Percentiles rank a stretch among this genome's conserved stretches.
These are phyloP conservation scores for Anacardium occidentale DNA, from an alignment of 345 rosid species.

Conservation along the genomic window DNA sequence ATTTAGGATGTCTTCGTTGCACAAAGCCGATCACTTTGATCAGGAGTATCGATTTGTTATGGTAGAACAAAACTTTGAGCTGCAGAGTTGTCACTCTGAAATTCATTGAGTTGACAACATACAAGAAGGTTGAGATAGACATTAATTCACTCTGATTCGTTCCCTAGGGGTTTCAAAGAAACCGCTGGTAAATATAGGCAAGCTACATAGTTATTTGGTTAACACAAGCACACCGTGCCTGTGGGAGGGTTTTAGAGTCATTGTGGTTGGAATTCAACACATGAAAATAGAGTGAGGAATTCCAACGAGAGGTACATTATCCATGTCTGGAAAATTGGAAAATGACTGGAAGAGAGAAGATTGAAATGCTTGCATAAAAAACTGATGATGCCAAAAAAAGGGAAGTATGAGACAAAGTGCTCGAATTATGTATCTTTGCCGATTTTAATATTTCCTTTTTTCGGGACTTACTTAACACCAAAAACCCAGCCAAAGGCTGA, in stretches of 20 bases:
- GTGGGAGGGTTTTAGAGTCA: slow-evolving; percentile 38
- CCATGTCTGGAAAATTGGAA: slow-evolving; percentile 24
- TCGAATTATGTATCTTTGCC: not conserved
- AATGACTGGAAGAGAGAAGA: not conserved
- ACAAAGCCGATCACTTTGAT: no score
- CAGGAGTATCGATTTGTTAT: no score
- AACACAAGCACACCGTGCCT: slow-evolving; percentile 30
- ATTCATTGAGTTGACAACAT: no score
- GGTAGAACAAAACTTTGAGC: no score
- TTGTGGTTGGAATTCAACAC: no score
- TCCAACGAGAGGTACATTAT: slow-evolving; percentile 22
- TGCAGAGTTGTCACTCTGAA: no score
- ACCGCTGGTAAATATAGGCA: slow-evolving; percentile 17
- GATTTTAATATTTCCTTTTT: no score
- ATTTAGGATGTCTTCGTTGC: no score
- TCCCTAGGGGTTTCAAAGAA: slow-evolving; percentile 19
- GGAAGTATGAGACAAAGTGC: slow-evolving; percentile 16
- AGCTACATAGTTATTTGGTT: slow-evolving; percentile 34
- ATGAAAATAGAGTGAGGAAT: no score
- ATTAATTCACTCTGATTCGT: slow-evolving; percentile 3
- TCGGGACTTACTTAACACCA: no score
- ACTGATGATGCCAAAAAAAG: slow-evolving; percentile 29
- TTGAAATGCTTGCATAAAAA: slow-evolving; percentile 13
- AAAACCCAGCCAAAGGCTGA: no score
- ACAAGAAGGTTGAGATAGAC: no score